A percentile compares a stretch with the other conserved stretches of the same genome.
These are phyloP conservation scores for Psilocybe sp. DNA, from an alignment of 768 basidiomycete genomes.

Conservation along the genomic window DNA sequence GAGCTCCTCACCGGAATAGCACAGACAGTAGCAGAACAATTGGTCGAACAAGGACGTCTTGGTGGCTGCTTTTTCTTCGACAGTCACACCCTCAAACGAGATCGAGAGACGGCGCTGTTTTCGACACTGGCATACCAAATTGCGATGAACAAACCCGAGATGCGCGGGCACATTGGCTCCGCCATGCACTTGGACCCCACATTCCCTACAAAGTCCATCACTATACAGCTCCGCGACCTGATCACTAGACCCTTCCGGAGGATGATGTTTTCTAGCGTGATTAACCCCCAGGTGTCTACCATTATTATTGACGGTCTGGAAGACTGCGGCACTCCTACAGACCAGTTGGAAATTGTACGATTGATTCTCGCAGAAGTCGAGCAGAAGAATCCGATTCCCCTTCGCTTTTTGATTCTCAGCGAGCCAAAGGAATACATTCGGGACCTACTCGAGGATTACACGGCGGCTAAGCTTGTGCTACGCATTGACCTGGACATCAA, in stretches of 20 bases:
- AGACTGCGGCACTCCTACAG: too few species aligned
- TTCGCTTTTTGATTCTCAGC: too few species aligned
- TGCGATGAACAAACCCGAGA: slow-evolving; percentile 1
- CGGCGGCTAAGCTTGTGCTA: too few species aligned
- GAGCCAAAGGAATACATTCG: too few species aligned
- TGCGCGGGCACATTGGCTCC: neutral
- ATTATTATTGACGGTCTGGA: too few species aligned
- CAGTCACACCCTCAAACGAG: neutral
- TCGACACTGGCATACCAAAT: slow-evolving; percentile 20
- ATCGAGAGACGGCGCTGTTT: slow-evolving; percentile 7
- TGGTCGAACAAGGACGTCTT: slow-evolving; percentile 1
- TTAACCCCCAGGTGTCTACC: too few species aligned
- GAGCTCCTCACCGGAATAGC: slow-evolving; percentile 14
- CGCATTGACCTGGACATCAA: too few species aligned
- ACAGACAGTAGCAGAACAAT: slow-evolving; percentile 23
- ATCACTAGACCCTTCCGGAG: slow-evolving; percentile 1
- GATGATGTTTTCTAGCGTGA: too few species aligned
- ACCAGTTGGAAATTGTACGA: too few species aligned
- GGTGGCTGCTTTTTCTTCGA: slow-evolving; percentile 16
- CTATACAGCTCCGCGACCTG: slow-evolving; percentile 6
- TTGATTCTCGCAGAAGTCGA: too few species aligned
- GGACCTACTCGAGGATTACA: too few species aligned
- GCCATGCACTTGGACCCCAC: slow-evolving; percentile 1
- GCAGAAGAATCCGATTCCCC: too few species aligned
- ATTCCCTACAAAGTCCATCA: slow-evolving; percentile 3